Percentiles rank a stretch among this genome's conserved stretches.
Evolutionary conservation across 768 basidiomycete species (phyloP).

Genomic region (Mycena galericulata): DNA sequence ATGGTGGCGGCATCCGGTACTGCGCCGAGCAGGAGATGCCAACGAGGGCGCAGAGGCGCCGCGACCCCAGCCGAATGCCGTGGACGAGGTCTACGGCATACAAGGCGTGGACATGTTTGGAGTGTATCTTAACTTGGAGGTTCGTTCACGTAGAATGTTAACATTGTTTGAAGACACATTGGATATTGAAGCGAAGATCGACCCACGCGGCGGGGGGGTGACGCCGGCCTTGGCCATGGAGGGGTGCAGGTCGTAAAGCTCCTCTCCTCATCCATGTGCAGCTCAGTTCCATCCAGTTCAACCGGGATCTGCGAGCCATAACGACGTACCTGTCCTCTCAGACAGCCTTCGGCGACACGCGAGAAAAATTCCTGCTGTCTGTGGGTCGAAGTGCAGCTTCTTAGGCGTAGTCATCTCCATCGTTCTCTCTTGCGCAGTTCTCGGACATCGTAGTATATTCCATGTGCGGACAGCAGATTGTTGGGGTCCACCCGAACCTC

Average conservation of each 20-base stretch:
- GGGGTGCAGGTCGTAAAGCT: background rate
- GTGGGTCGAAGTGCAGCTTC: no score
- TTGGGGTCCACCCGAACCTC: no score
- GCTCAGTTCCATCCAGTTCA: conserved; percentile 97
- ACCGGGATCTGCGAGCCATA: conserved; percentile 89
- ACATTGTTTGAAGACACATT: background rate
- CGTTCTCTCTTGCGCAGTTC: no score
- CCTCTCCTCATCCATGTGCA: conserved; percentile 46
- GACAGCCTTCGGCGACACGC: conserved; percentile 87
- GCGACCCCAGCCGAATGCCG: no score
- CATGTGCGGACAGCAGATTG: no score
- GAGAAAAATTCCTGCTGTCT: conserved; percentile 91
- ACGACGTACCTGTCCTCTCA: conserved; percentile 88
- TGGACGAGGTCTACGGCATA: background rate
- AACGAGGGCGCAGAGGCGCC: background rate
- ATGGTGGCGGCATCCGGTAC: background rate
- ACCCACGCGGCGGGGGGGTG: background rate
- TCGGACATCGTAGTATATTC: no score
- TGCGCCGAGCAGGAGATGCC: background rate
- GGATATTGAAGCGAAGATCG: background rate
- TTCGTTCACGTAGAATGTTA: background rate
- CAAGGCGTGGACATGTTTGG: background rate
- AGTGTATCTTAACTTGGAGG: background rate
- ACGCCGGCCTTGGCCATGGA: background rate
- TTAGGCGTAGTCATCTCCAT: no score